These are phyloP conservation scores for Dalechampia spathulata DNA, from an alignment of 441 rosid genomes.

Conservation along the genomic window DNA sequence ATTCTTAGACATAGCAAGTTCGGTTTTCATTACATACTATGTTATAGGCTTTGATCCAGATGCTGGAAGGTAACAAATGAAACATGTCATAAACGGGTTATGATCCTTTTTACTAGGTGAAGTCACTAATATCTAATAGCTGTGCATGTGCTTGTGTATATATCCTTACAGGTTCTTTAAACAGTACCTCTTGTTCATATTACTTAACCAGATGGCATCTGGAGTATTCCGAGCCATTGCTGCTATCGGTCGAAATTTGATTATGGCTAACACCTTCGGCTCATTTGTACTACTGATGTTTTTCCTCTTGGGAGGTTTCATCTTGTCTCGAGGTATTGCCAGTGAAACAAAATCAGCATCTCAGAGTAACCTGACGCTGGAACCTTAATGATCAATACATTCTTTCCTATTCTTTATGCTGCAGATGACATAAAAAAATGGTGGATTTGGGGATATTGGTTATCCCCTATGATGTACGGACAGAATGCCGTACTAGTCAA, in stretches of 20 bases:
- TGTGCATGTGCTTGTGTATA: not conserved
- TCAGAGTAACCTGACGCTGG: not conserved
- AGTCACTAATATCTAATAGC: conserved; percentile 4
- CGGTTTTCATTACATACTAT: conserved; percentile 52
- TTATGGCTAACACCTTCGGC: conserved; percentile 72
- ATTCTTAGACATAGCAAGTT: conserved; percentile 46
- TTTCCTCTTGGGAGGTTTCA: conserved; percentile 64
- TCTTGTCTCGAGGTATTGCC: conserved; percentile 66
- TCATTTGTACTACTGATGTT: conserved; percentile 47
- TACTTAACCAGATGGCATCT: conserved; percentile 66
- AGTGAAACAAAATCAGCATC: not conserved
- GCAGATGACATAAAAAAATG: conserved; percentile 61
- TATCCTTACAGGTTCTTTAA: conserved; percentile 51
- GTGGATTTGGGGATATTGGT: conserved; percentile 83
- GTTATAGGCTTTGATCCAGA: conserved; percentile 70
- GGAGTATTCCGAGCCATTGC: conserved; percentile 60
- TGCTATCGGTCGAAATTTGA: conserved; percentile 56
- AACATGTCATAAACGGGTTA: not conserved
- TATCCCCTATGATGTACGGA: conserved; percentile 74
- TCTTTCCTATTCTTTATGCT: conserved; percentile 12
- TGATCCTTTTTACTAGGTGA: not conserved
- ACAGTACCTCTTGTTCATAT: conserved; percentile 48
- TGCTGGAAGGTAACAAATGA: conserved; percentile 43
- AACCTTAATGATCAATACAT: no score
- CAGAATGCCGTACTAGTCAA: conserved; percentile 69